Evolutionary conservation across 805 yeast genomes (phyloP), one percentile per base, ranked within the genome.

Genomic region (Metschnikowia lachancei): DNA sequence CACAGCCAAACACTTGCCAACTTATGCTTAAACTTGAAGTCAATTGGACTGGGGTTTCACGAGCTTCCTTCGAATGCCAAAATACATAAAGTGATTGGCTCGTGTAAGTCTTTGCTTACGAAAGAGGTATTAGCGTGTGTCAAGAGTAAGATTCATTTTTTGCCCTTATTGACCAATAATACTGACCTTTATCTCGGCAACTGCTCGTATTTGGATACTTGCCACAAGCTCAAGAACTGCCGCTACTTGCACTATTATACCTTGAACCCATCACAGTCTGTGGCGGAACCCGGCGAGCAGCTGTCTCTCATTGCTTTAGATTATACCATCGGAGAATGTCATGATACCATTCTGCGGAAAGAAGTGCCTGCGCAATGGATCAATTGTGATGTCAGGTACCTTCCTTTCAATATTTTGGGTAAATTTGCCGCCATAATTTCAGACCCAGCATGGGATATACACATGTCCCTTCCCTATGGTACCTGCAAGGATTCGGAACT

Each of bases 401-500:
- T 91, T 46, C 90, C 92, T 54, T 82, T 92, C 57, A 67, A 62
- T 18, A 67, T 79, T 6, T 65, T 91, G 46, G 97, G 97, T 2
- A 82, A 85, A 66, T 87, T 87, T 67, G 90, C 77, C 1, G 89
- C 83, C 2, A 81, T 91, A 11, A 79, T 92, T 45, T 92, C 96
- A 0, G 98, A 91, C 63, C 97, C 97, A 3, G 94, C 97, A 7
- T 91, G 98, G 98, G 91, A 89, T 53, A 91, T 91, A 52, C 97
- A 91, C 66, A 90, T 87, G 91, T 85, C 86, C 45, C 64, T 80
- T 48, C 89, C 89, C 4, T 83, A 85, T 62, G 87, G 88, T 11
- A 81, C 88, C 1, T 82, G 88, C 61, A 84, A 85, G 47, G 95
- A 87, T 60, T 76, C 80, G 2, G 96, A 88, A 55, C 69, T 91